Evolutionary conservation across 345 rosid genomes (phyloP), one percentile per base, ranked within the genome.

Genomic region (Nasturtium officinale): DNA sequence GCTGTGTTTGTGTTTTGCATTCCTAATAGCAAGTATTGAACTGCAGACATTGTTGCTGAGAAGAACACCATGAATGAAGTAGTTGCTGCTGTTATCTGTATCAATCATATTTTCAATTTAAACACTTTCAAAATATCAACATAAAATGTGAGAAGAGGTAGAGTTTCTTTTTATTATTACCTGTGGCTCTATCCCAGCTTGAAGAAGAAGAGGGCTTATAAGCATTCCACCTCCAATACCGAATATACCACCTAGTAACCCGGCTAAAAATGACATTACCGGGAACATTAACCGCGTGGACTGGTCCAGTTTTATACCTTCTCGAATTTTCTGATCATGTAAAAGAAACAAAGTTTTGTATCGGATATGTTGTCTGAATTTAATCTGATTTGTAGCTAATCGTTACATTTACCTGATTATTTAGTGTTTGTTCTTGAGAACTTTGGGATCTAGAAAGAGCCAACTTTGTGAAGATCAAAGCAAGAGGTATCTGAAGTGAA

Each of bases 181-280:
- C 90, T 87, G 88, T 26, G 95, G 96, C 33, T 81, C 61, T 57
- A 89, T 80, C 17, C 95, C 90, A 18, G 92, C 85, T 20, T 85
- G 91, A 75, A 94, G 90, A 68, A 94, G 98, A 79, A 94, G 97
- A 30, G 89, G 97, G 71, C 92, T 90, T 65, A 85, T 87, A 21
- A 90, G 91, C 97, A 90, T 89, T 46, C 92, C 97, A 23, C 98
- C 96, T 60, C 98, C 98, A 55, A 94, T 87, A 20, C 97, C 98
- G 6, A 90, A 94, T 65, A 88, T 79, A 53, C 98, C 95, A 0
- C 95, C 98, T 56, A 94, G 38, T 1, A 86, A 71, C 28, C 98
- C 98, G 2, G 98, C 96, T 66, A 85, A 21, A 21, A 90, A 77
- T 6, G 96, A 89, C 92, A 89, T 90, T 10, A 71, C 28, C 0